Percentiles rank a stretch among this genome's conserved stretches.
These are phyloP conservation scores for Onygenales sp. DNA, from an alignment of 2,329 filamentous ascomycete genomes.

Conservation along the genomic window DNA sequence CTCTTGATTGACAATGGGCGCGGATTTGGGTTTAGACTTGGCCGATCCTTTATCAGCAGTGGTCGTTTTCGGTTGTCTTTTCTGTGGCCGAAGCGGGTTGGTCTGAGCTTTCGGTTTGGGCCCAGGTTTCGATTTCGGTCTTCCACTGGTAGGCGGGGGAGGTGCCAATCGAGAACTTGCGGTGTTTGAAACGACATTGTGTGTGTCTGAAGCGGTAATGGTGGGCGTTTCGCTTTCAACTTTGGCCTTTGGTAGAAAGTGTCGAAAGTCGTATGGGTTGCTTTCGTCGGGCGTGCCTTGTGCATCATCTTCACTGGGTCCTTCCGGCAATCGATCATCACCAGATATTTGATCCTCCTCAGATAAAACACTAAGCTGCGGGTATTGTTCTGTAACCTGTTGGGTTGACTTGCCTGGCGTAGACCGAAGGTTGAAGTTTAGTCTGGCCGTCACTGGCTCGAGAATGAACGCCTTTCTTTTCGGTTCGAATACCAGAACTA, in stretches of 20 bases:
- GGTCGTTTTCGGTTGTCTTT: slow-evolving; percentile 15
- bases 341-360: slow-evolving; percentile 26
- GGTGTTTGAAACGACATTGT: slow-evolving; percentile 21
- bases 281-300: slow-evolving; percentile 28
- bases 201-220: slow-evolving; percentile 27
- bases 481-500: slow-evolving; percentile 64
- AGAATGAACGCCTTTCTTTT: slow-evolving; percentile 67
- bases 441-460: slow-evolving; percentile 69
- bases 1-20: slow-evolving; percentile 15
- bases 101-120: slow-evolving; percentile 16
- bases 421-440: slow-evolving; percentile 76
- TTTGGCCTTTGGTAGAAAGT: slow-evolving; percentile 38
- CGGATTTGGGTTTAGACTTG: slow-evolving; percentile 15
- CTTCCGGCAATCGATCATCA: slow-evolving; percentile 23
- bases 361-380: slow-evolving; percentile 47
- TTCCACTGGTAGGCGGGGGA: slow-evolving; percentile 18
- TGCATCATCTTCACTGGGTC: slow-evolving; percentile 30
- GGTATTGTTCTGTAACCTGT: slow-evolving; percentile 56
- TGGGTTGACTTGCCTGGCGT: slow-evolving; percentile 58
- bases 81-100: slow-evolving; percentile 25
- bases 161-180: slow-evolving; percentile 25
- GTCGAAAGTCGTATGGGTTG: slow-evolving; percentile 41
- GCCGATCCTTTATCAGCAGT: slow-evolving; percentile 15
- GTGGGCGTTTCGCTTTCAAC: slow-evolving; percentile 18
- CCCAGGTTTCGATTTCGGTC: slow-evolving; percentile 14